phyloP scores from a whole-genome alignment of 176 grass and related monocot species.

The Carex cristatella region DNA sequence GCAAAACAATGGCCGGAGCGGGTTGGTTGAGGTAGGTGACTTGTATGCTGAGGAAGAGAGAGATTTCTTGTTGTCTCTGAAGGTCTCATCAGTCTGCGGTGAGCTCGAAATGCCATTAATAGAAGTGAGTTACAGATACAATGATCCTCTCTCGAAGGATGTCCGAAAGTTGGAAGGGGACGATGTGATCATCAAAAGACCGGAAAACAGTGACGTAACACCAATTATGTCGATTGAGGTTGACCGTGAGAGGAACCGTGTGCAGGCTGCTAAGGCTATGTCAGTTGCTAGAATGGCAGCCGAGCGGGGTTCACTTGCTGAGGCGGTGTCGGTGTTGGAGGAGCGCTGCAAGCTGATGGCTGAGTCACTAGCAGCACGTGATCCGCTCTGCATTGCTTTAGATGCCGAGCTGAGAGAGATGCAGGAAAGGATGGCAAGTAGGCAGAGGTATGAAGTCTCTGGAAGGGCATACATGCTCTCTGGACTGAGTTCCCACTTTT shows the following conservation, averaged over 20 bases:
- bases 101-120: constrained; percentile 34
- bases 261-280: constrained; percentile 66
- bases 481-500: constrained; percentile 75
- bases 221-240: constrained; percentile 50
- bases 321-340: constrained; percentile 65
- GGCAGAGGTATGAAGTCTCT: constrained; percentile 62
- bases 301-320: constrained; percentile 40
- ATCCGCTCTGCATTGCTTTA: constrained; percentile 49
- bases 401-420: constrained; percentile 72
- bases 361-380: constrained; percentile 36
- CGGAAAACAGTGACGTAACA: constrained; percentile 7
- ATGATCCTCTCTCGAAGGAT: constrained; percentile 39
- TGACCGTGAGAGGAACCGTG: constrained; percentile 63
- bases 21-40: constrained; percentile 48
- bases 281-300: constrained; percentile 54
- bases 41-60: constrained; percentile 80
- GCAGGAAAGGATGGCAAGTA: constrained; percentile 68
- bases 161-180: constrained; percentile 35
- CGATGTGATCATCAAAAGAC: constrained; percentile 44
- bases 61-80: constrained; percentile 54
- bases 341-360: constrained; percentile 33
- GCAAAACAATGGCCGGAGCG: constrained; percentile 14
- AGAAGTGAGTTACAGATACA: constrained; percentile 37
- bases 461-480: constrained; percentile 79
- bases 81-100: constrained; percentile 24